Evolutionary conservation across 306 rosid species (phyloP).

Genomic region (Rosa multiflora): DNA sequence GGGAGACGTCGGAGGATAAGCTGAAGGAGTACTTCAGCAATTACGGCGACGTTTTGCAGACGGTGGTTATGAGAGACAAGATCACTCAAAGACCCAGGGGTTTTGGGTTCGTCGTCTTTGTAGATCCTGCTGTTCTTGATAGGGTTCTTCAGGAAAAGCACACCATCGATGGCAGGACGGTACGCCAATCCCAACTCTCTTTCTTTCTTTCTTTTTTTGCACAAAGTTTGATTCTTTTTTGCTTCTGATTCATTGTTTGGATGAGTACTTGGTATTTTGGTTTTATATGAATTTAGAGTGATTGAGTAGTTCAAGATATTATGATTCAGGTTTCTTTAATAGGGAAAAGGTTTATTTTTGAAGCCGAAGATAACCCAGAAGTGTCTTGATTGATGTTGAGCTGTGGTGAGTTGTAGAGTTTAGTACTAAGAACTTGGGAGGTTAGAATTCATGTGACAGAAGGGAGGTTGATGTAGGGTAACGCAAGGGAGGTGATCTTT

Average conservation of each 20-base stretch:
- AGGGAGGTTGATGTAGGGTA: neutral
- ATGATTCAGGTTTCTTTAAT: neutral
- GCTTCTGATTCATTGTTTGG: neutral
- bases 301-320: neutral
- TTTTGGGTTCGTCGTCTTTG: conserved; percentile 81
- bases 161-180: conserved; percentile 90
- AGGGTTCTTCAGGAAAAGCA: conserved; percentile 89
- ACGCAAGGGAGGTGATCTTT: neutral
- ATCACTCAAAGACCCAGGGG: conserved; percentile 83
- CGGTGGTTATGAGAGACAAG: conserved; percentile 90
- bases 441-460: neutral
- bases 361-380: neutral
- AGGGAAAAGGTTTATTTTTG: neutral
- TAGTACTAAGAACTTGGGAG: neutral
- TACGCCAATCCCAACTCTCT: conserved; percentile 4
- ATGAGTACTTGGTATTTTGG: neutral
- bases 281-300: neutral
- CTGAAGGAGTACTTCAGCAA: conserved; percentile 72
- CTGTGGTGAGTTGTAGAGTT: neutral
- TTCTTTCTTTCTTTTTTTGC: neutral
- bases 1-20: conserved; percentile 94
- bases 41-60: conserved; percentile 80
- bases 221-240: neutral
- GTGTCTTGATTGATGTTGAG: neutral
- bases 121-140: conserved; percentile 88